Base-by-base conservation (phyloP, 2,329 filamentous ascomycete species). In the Exophiala sp. region DNA sequence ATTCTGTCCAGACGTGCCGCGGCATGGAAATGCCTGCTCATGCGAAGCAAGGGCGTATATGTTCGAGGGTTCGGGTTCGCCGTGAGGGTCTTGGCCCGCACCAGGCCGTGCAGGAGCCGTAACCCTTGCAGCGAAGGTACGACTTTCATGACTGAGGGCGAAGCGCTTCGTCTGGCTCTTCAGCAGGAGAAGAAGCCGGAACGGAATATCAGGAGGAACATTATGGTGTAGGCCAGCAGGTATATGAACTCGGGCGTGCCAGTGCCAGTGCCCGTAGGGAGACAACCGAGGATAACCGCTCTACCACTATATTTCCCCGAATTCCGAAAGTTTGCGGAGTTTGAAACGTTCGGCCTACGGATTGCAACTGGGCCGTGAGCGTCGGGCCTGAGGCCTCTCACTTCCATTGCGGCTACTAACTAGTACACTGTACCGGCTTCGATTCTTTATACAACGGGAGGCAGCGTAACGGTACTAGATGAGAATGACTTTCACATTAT, bases 1-100 rank as follows among this genome's bases (percentile, higher is more conserved):
- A 43, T 57, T 30, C 44, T 54, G 14, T 59, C 55, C 8, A 58
- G 30, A 16, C 46, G 34, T 8, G 43, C 22, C 2, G 58, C 37
- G 3, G 51, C 49, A 43, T 59, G 58, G 52, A 61, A 58, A 18
- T 50, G 49, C 43, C 43, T 46, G 29, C 22, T 48, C 34, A 34
- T 41, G 38, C 19, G 52, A 43, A 52, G 48, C 43, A 56, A 56
- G 47, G 55, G 46, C 37, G 45, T 11, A 29, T 43, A 50, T 3
- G 50, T 21, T 46, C 48, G 54, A 41, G 48, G 54, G 30, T 44
- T 32, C 10, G 48, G 54, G 30, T 44, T 32, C 10, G 44, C 21
- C 3, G 39, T 34, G 11, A 46, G 38, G 16, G 18, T 39, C 16
- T 35, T 46, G 23, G 39, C 13, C 29, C 38, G 48, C 11, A 42